Percentiles rank a stretch among this genome's conserved stretches.
Evolutionary conservation across 139 green algal genomes (phyloP).

Genomic region (Chlamydomonas sphaeroides): DNA sequence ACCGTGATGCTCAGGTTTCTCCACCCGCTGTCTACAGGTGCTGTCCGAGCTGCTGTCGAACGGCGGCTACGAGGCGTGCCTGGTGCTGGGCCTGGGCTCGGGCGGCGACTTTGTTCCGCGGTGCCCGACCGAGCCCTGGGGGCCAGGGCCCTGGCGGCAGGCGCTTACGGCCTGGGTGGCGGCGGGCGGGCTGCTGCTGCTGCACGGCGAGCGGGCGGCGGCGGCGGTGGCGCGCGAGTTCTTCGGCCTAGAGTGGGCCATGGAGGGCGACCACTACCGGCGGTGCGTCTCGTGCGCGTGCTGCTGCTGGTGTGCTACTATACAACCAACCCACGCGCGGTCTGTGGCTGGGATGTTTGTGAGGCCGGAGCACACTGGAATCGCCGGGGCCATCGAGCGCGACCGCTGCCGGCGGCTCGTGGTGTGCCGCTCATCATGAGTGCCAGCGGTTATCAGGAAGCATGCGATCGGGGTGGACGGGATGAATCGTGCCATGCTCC

Average conservation of each 20-base stretch:
- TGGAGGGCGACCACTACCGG: constrained; percentile 24
- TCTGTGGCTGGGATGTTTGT: neutral
- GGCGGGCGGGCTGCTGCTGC: constrained; percentile 3
- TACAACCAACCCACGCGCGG: too few species aligned
- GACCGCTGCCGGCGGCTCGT: too few species aligned
- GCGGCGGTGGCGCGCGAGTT: constrained; percentile 17
- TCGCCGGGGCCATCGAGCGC: too few species aligned
- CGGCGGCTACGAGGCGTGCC: constrained; percentile 4
- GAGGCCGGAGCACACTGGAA: neutral
- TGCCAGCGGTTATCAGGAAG: too few species aligned
- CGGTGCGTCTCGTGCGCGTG: too few species aligned
- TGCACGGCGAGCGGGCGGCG: constrained; percentile 21
- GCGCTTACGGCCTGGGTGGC: constrained; percentile 21
- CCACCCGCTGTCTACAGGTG: too few species aligned
- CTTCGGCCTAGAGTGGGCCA: constrained; percentile 18
- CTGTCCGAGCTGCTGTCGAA: neutral
- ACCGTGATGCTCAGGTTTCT: too few species aligned
- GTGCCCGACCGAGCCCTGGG: neutral
- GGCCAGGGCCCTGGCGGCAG: neutral
- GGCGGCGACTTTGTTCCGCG: constrained; percentile 16
- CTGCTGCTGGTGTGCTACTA: too few species aligned
- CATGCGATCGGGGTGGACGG: neutral
- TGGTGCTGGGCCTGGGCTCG: constrained; percentile 23
- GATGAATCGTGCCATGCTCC: too few species aligned
- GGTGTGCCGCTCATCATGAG: too few species aligned